Conservation (phyloP, 78 protist species). For the Polysphondylium violaceum region DNA sequence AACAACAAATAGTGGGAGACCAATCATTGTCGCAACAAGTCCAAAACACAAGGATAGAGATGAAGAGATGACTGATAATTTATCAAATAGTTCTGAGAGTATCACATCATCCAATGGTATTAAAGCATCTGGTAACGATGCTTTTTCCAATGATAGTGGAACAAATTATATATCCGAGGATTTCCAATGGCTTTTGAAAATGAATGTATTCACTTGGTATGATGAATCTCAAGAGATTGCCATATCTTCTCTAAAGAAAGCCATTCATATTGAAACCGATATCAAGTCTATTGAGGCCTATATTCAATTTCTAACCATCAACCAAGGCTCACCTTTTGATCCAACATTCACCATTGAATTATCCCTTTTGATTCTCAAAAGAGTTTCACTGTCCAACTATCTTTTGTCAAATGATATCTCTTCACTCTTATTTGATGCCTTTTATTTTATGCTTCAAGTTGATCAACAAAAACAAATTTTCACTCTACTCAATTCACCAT, state of each 20-base stretch:
- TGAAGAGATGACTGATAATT: neutral
- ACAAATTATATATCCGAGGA: conserved; percentile 1
- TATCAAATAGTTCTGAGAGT: neutral
- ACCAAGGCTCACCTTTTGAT: neutral
- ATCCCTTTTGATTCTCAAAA: neutral
- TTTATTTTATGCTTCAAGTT: neutral
- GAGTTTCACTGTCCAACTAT: conserved; percentile 23
- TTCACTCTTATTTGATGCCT: neutral
- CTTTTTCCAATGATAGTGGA: neutral
- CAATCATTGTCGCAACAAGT: neutral
- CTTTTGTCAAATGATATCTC: conserved; percentile 17
- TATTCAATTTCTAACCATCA: conserved; percentile 10
- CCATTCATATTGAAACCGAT: conserved; percentile 46
- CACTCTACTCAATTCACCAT: neutral
- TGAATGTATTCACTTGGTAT: conserved; percentile 6
- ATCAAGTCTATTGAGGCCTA: neutral
- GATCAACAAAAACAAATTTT: neutral
- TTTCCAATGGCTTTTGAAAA: conserved; percentile 28
- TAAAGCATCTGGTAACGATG: neutral
- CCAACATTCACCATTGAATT: conserved; percentile 20
- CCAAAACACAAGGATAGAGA: neutral
- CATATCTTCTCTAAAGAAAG: conserved; percentile 3
- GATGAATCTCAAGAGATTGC: conserved; percentile 18
- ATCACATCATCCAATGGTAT: neutral
- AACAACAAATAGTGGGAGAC: neutral